Base-by-base conservation (phyloP, 768 basidiomycete species). In the Suillus clintonianus region DNA sequence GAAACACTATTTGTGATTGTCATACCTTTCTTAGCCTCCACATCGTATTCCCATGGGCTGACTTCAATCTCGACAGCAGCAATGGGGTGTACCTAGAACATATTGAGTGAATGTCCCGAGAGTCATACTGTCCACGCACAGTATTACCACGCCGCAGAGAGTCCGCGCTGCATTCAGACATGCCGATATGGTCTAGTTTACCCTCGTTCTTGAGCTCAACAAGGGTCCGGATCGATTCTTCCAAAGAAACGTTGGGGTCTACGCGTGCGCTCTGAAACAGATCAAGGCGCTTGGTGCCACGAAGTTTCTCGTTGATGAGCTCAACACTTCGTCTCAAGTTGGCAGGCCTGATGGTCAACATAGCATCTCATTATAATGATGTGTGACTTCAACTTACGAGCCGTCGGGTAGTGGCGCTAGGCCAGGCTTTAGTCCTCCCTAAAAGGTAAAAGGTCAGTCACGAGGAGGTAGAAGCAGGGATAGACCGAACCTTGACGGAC, bases 31-130 rank as follows among this genome's bases (percentile, higher is more conserved):
- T 79, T 80, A 17, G 85, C 81, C 59, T 85, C 79, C 27, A 79
- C 76, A 64, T 85, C 85, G 59, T 86, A 86, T 2, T 83, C 79
- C 81, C 85, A 89, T 2, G 85, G 81, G 68, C 86, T 88, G 47
- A 88, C 76, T 71, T 91, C 90, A 59, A 90, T 88, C 71, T 91
- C 89, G 9, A 87, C 85, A 17, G 83, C 78, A 14, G 84, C 79
- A 62, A 89, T 81, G 2, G 84, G 85, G 51, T 82, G 78, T 11
- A 88, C 77, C 83, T 87, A 54, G 4, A 9, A 32, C 56, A 17
- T 41, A 51, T 24, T 36, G 14, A 57, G 15, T 6, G 27, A 19
- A 36, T 54, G 15, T 30, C 19, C 27, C 32, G 9, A 39, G 11
- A 27, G 22, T 22, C 36, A 48, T 17, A 43, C 22, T 8, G 48